Evolutionary conservation across 306 rosid species (phyloP).

Genomic region (Quercus alba): DNA sequence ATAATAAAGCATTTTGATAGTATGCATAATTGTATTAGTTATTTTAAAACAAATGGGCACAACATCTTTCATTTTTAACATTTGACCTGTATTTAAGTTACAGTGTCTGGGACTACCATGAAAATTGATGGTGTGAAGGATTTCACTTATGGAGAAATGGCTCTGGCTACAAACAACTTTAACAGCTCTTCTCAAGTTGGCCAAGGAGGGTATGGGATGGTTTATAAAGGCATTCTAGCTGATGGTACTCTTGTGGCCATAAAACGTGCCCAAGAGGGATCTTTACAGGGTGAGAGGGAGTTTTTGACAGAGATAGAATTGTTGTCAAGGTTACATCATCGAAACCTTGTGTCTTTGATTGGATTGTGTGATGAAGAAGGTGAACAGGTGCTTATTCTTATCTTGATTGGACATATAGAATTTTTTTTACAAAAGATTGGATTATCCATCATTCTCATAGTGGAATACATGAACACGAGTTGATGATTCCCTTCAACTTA

Average conservation of each 20-base stretch:
- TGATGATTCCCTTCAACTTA: not conserved
- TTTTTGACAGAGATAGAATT: slow-evolving; percentile 77
- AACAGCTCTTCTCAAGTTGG: slow-evolving; percentile 57
- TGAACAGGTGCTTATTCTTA: slow-evolving; percentile 58
- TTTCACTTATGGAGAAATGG: slow-evolving; percentile 57
- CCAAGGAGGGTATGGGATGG: slow-evolving; percentile 85
- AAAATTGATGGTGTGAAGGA: slow-evolving; percentile 66
- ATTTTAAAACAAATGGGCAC: no score
- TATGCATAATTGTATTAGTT: not conserved
- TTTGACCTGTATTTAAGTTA: slow-evolving; percentile 11
- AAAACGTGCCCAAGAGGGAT: slow-evolving; percentile 82
- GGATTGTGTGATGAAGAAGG: slow-evolving; percentile 86
- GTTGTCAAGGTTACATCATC: slow-evolving; percentile 77
- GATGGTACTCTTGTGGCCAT: slow-evolving; percentile 68
- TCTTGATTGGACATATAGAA: not conserved
- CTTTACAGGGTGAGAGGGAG: slow-evolving; percentile 83
- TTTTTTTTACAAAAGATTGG: not conserved
- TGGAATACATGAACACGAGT: not conserved
- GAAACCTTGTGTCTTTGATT: slow-evolving; percentile 69
- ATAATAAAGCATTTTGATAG: not conserved
- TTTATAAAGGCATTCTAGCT: slow-evolving; percentile 60
- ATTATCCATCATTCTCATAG: not conserved
- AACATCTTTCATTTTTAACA: slow-evolving; percentile 8
- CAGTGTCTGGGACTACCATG: slow-evolving; percentile 51
- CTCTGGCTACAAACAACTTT: slow-evolving; percentile 63